Evolutionary conservation across 306 rosid genomes (phyloP).

Genomic region (Elaeagnus macrophylla): DNA sequence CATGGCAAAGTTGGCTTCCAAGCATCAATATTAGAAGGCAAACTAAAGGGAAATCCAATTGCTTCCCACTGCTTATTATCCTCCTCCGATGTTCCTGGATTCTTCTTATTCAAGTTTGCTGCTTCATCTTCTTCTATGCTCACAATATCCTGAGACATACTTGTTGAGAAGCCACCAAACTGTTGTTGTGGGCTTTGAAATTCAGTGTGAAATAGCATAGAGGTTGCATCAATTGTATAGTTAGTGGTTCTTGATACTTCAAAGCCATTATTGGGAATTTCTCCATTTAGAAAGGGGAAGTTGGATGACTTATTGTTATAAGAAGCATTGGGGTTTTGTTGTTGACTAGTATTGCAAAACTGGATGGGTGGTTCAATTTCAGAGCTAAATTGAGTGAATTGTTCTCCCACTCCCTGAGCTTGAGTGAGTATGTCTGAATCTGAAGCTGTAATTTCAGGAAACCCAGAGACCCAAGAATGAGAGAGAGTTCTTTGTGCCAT

Average conservation of each 20-base stretch:
- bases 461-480: slow-evolving; percentile 45
- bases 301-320: slow-evolving; percentile 17
- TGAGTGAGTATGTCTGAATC: slow-evolving; percentile 38
- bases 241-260: slow-evolving; percentile 32
- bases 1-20: slow-evolving; percentile 40
- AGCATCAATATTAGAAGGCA: slow-evolving; percentile 43
- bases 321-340: slow-evolving; percentile 15
- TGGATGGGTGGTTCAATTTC: slow-evolving; percentile 30
- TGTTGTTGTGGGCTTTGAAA: slow-evolving; percentile 41
- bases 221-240: slow-evolving; percentile 21
- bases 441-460: slow-evolving; percentile 32
- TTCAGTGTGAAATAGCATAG: slow-evolving; percentile 29
- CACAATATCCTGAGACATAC: slow-evolving; percentile 30
- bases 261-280: slow-evolving; percentile 21
- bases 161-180: slow-evolving; percentile 34
- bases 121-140: slow-evolving; percentile 13
- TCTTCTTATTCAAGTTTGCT: slow-evolving; percentile 15
- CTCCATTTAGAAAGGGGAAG: slow-evolving; percentile 26
- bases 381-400: slow-evolving; percentile 27
- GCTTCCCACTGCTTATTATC: slow-evolving; percentile 35
- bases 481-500: slow-evolving; percentile 62
- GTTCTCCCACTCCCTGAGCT: neutral
- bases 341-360: slow-evolving; percentile 26
- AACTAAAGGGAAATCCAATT: slow-evolving; percentile 53
- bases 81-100: slow-evolving; percentile 3